Evolutionary conservation across 495 filamentous ascomycete genomes (phyloP), one percentile per base, ranked within the genome.

Genomic region (Chaetomium tenue): DNA sequence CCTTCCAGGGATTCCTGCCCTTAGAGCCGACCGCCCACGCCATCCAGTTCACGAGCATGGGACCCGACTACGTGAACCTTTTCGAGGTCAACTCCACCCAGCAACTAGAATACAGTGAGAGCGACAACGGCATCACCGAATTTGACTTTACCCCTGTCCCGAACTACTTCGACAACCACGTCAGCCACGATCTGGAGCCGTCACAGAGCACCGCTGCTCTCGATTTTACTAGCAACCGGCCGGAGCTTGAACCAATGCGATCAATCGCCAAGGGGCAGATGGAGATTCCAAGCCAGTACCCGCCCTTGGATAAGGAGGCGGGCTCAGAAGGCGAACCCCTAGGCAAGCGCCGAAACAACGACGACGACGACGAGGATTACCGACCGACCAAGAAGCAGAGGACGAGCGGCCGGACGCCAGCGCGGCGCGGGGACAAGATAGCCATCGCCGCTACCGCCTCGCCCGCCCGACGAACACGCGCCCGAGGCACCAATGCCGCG

Each of bases 1-100:
- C 65, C 6, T 68, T 68, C 47, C 71, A 70, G 13, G 44, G 57
- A 8, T 57, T 44, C 7, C 0, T 37, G 28, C 51, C 58, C 3
- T 64, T 60, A 42, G 73, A 76, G 2, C 70, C 66, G 20, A 53
- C 61, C 33, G 61, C 30, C 15, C 48, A 64, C 11, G 37, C 11
- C 8, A 64, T 70, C 42, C 69, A 74, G 60, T 74, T 71, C 69
- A 61, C 71, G 60, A 71, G 71, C 42, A 68, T 67, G 56, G 66
- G 70, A 8, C 57, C 71, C 11, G 64, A 60, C 50, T 80, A 61
- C 20, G 77, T 79, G 18, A 80, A 76, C 55, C 78, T 67, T 20
- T 61, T 63, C 13, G 77, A 80, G 44, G 72, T 81, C 16, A 78
- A 77, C 64, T 66, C 70, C 0, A 71, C 61, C 44, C 74, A 73